A percentile compares a stretch with the other conserved stretches of the same genome.
Conservation (phyloP, 164 flowering plant genomes). For the Chloranthus sessilifolius region DNA sequence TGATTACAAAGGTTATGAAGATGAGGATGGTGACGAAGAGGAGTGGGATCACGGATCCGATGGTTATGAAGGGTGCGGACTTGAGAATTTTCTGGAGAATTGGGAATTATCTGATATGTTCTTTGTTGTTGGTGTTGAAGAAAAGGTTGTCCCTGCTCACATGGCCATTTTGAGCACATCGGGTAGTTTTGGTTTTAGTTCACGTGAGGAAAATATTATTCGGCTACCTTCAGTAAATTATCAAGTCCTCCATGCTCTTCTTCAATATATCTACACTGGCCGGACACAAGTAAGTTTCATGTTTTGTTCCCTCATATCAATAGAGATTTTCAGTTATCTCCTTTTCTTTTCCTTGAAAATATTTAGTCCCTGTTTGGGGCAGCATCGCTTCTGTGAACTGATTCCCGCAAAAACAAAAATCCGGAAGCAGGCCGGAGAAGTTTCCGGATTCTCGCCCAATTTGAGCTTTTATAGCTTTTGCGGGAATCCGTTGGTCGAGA, state of each 20-base stretch:
- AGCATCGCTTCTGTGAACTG: no score
- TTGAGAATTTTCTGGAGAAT: constrained; percentile 65
- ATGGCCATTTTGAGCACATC: constrained; percentile 59
- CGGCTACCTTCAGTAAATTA: constrained; percentile 45
- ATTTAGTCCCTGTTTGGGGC: no score
- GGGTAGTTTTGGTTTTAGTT: constrained; percentile 47
- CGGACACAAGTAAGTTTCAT: constrained; percentile 45
- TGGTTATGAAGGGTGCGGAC: constrained; percentile 51
- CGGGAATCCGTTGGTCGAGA: no score
- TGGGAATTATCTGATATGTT: constrained; percentile 79
- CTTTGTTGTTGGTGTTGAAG: constrained; percentile 72
- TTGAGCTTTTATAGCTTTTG: no score
- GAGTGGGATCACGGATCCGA: constrained; percentile 31
- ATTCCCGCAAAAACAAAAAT: no score
- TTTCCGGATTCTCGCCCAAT: no score
- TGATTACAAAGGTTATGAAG: constrained; percentile 37
- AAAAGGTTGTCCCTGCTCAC: constrained; percentile 81
- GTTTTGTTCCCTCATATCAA: no score
- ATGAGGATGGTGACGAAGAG: constrained; percentile 33
- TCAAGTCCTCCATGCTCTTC: constrained; percentile 64
- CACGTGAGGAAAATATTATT: constrained; percentile 34
- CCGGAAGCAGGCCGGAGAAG: no score
- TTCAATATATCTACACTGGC: constrained; percentile 83
- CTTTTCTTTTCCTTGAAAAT: background rate
- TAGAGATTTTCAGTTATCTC: background rate